phyloP scores from a whole-genome alignment of 345 rosid species.

The Gossypium thurberi region DNA sequence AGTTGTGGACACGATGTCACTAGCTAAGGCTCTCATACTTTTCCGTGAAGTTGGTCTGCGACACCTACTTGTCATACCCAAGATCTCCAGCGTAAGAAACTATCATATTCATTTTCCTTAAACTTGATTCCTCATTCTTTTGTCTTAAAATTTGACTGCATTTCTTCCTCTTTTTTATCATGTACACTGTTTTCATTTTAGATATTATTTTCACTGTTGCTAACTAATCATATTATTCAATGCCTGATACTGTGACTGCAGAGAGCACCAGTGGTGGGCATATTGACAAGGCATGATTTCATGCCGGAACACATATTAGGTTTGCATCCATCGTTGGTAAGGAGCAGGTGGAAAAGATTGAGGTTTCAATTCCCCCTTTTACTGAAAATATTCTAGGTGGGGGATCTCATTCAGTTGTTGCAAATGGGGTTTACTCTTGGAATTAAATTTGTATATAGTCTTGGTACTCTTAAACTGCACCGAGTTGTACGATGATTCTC shows the following conservation, averaged over 20 bases:
- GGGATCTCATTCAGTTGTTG: not conserved
- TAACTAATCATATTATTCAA: not conserved
- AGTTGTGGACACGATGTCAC: constrained; percentile 92
- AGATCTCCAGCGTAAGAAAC: constrained; percentile 53
- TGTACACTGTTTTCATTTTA: not conserved
- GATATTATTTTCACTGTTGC: not conserved
- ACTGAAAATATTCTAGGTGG: constrained; percentile 13
- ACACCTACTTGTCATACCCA: constrained; percentile 82
- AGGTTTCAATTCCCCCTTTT: constrained; percentile 42
- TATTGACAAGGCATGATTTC: constrained; percentile 90
- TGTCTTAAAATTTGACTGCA: not conserved
- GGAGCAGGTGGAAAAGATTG: constrained; percentile 73
- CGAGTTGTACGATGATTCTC: not conserved
- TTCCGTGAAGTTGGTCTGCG: constrained; percentile 84
- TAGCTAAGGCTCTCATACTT: constrained; percentile 81
- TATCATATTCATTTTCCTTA: not conserved
- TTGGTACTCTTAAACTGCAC: not conserved
- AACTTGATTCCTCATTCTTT: constrained; percentile 4
- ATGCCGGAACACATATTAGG: constrained; percentile 79
- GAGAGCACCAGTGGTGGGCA: constrained; percentile 78
- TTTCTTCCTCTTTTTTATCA: not conserved
- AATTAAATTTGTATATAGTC: constrained; percentile 9
- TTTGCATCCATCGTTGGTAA: constrained; percentile 50
- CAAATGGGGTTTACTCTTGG: not conserved
- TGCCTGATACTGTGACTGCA: constrained; percentile 26